These are phyloP conservation scores for Sarocladium strictum DNA, from an alignment of 2,329 filamentous ascomycete genomes.

Conservation along the genomic window DNA sequence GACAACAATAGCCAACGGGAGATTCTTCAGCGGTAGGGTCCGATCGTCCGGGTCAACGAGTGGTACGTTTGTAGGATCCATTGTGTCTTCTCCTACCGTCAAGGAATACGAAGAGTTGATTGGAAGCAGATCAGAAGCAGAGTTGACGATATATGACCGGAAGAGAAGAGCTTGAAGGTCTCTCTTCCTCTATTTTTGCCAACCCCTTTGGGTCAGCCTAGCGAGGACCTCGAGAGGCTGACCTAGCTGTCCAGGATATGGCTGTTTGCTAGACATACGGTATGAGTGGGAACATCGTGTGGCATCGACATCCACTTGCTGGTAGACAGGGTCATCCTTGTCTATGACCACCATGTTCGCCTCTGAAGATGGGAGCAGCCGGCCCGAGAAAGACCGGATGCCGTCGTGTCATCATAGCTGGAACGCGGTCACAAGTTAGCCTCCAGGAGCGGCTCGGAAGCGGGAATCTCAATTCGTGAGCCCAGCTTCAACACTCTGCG, in stretches of 20 bases:
- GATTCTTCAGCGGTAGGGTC: neutral
- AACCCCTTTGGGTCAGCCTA: neutral
- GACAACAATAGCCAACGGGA: conserved; percentile 2
- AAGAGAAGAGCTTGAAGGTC: neutral
- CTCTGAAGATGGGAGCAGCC: neutral
- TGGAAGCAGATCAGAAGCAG: neutral
- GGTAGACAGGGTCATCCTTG: conserved; percentile 1
- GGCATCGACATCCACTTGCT: neutral
- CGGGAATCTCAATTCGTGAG: too few species aligned
- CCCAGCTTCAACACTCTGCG: too few species aligned
- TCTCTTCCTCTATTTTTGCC: neutral
- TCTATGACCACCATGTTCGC: neutral
- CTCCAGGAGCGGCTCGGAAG: too few species aligned
- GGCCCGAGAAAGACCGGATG: neutral
- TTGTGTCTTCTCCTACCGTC: neutral
- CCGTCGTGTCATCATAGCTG: too few species aligned
- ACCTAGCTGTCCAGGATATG: neutral
- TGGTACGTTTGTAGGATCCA: neutral
- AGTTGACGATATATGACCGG: neutral
- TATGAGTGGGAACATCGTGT: neutral
- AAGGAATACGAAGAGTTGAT: too few species aligned
- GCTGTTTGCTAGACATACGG: neutral
- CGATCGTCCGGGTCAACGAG: conserved; percentile 2
- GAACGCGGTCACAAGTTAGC: too few species aligned
- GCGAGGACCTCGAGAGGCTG: neutral